Percentiles rank a stretch among this genome's conserved stretches.
phyloP scores from a whole-genome alignment of 495 filamentous ascomycete genomes.

The Penicillium canariense region DNA sequence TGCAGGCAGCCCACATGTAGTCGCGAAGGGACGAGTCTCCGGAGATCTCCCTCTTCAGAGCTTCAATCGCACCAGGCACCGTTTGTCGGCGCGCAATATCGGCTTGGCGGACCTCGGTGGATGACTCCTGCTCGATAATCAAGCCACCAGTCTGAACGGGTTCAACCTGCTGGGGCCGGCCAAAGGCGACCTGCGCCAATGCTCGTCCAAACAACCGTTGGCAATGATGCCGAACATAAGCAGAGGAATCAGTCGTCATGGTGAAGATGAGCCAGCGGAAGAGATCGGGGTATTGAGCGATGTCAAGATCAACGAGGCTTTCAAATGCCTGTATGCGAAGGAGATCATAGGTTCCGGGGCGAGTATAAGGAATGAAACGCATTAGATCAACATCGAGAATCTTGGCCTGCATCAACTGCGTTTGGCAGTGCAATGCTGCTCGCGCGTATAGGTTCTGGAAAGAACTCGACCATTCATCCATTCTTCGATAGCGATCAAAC shows the following conservation, averaged over 20 bases:
- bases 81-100: conserved; percentile 69
- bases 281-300: conserved; percentile 59
- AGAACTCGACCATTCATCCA: conserved; percentile 91
- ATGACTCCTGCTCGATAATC: conserved; percentile 75
- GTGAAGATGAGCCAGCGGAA: conserved; percentile 67
- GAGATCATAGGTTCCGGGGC: conserved; percentile 71
- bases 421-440: conserved; percentile 76
- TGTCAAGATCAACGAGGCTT: conserved; percentile 74
- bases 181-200: conserved; percentile 78
- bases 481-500: conserved; percentile 83
- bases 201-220: conserved; percentile 65
- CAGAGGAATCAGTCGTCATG: conserved; percentile 74
- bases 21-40: conserved; percentile 60
- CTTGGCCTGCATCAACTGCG: conserved; percentile 67
- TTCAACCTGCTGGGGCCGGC: conserved; percentile 44
- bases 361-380: conserved; percentile 78
- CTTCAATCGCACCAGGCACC: conserved; percentile 71
- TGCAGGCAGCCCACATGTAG: conserved; percentile 75
- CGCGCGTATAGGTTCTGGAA: conserved; percentile 88
- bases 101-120: conserved; percentile 64
- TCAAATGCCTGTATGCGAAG: conserved; percentile 83
- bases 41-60: conserved; percentile 69
- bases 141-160: conserved; percentile 55
- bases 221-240: conserved; percentile 70
- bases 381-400: conserved; percentile 59